Evolutionary conservation across 106 monocot genomes (phyloP).

Genomic region (Chionographis japonica): DNA sequence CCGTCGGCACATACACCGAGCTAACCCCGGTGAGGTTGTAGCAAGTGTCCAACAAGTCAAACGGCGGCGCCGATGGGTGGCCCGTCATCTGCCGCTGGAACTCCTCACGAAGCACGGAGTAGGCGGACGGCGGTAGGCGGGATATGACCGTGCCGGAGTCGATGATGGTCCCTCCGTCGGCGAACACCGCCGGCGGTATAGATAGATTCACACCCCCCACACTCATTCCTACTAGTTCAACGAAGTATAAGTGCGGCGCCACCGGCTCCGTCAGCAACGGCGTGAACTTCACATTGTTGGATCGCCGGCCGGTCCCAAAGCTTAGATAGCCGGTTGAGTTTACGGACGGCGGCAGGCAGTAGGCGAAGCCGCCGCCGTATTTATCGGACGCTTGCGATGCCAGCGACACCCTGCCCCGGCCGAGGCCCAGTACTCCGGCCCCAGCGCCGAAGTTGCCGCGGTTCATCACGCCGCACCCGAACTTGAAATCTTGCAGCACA

Average conservation of each 20-base stretch:
- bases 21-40: slow-evolving; percentile 36
- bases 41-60: slow-evolving; percentile 67
- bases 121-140: slow-evolving; percentile 32
- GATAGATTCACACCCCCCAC: slow-evolving; percentile 16
- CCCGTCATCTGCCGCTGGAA: slow-evolving; percentile 24
- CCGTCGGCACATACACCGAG: slow-evolving; percentile 26
- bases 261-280: slow-evolving; percentile 26
- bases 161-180: slow-evolving; percentile 28
- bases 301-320: slow-evolving; percentile 17
- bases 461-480: slow-evolving; percentile 53
- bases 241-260: slow-evolving; percentile 26
- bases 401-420: slow-evolving; percentile 30
- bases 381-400: slow-evolving; percentile 27
- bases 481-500: slow-evolving; percentile 9
- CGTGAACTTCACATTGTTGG: slow-evolving; percentile 17
- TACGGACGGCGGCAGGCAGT: slow-evolving; percentile 46
- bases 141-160: slow-evolving; percentile 68
- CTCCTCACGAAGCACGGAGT: slow-evolving; percentile 29
- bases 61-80: slow-evolving; percentile 44
- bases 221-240: slow-evolving; percentile 22
- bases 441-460: slow-evolving; percentile 41
- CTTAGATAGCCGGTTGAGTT: slow-evolving; percentile 36
- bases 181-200: slow-evolving; percentile 14
- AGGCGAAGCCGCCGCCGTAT: slow-evolving; percentile 41
- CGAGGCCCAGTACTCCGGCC: slow-evolving; percentile 55